These are phyloP conservation scores for Curvularia spicifera DNA, from an alignment of 2,329 filamentous ascomycete genomes.

Conservation along the genomic window DNA sequence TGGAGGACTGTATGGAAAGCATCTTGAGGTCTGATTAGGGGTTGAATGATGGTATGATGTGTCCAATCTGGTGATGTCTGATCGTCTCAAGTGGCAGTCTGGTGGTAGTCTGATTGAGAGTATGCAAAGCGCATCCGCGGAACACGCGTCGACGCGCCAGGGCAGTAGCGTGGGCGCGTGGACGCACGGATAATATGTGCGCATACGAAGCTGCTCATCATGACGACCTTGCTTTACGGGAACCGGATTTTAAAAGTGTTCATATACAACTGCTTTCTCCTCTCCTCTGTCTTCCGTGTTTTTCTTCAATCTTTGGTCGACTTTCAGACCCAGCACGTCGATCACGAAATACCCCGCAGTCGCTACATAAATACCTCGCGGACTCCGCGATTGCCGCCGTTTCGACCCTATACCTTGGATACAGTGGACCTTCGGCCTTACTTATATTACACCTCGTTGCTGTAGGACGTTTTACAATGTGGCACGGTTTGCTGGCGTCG, in stretches of 20 bases:
- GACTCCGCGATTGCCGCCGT: constrained; percentile 6
- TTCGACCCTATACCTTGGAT: background rate
- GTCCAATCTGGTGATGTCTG: background rate
- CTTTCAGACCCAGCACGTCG: background rate
- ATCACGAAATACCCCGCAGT: background rate
- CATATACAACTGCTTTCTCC: background rate
- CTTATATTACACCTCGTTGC: background rate
- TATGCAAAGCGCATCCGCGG: constrained; percentile 6
- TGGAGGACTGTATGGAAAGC: constrained; percentile 52
- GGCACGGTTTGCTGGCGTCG: background rate
- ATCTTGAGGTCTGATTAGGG: constrained; percentile 35
- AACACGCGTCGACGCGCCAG: constrained; percentile 27
- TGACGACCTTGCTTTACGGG: constrained; percentile 7
- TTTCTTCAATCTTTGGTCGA: background rate
- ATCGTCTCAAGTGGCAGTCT: background rate
- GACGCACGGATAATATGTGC: constrained; percentile 8
- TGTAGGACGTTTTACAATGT: background rate
- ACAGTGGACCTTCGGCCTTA: background rate
- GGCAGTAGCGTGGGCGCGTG: constrained; percentile 16
- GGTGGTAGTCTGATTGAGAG: background rate
- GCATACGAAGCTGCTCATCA: constrained; percentile 7
- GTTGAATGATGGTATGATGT: too few relatives aligned
- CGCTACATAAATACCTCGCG: background rate
- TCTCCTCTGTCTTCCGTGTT: background rate
- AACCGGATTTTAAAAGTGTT: background rate